Evolutionary conservation across 176 grass and related monocot species (phyloP), one percentile per base, ranked within the genome.

Genomic region (Saccharum officinarum): DNA sequence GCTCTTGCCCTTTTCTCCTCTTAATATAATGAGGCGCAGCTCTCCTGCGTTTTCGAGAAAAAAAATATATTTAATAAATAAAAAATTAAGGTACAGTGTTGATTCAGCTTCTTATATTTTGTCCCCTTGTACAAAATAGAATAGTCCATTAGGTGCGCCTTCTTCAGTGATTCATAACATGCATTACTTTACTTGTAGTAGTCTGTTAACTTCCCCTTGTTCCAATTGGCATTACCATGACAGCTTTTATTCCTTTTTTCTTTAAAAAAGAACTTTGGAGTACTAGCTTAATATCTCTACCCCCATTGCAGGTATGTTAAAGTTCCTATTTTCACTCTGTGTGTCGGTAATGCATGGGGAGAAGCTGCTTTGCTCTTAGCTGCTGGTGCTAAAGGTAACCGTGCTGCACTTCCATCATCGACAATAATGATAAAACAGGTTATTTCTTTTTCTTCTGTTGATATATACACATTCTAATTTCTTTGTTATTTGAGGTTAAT

Each of bases 341-440:
- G 96, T 80, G 77, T 95, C 23, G 95, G 95, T 40, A 98, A 98
- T 95, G 95, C 95, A 68, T 98, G 92, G 93, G 91, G 93, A 82
- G 95, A 98, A 92, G 91, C 91, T 73, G 91, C 95, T 71, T 85
- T 98, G 70, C 89, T 98, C 42, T 95, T 98, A 75, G 93, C 95
- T 92, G 91, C 95, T 93, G 95, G 95, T 81, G 82, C 87, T 66
- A 90, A 79, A 92, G 93, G 91, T 66, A 95, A 95, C 80, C 91
- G 95, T 49, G 85, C 96, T 67, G 93, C 96, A 67, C 91, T 98
- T 88, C 96, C 96, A 90, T 98, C 96, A 79, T 88, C 93, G 38
- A 90, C 82, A 4, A 98, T 98, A 88, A 98, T 98, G 96, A 95
- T 98, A 69, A 98, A 91, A 74, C 93, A 98, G 96, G 96, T 98